Evolutionary conservation across 768 basidiomycete genomes (phyloP), one percentile per base, ranked within the genome.

Genomic region (Candolleomyces aberdarensis): DNA sequence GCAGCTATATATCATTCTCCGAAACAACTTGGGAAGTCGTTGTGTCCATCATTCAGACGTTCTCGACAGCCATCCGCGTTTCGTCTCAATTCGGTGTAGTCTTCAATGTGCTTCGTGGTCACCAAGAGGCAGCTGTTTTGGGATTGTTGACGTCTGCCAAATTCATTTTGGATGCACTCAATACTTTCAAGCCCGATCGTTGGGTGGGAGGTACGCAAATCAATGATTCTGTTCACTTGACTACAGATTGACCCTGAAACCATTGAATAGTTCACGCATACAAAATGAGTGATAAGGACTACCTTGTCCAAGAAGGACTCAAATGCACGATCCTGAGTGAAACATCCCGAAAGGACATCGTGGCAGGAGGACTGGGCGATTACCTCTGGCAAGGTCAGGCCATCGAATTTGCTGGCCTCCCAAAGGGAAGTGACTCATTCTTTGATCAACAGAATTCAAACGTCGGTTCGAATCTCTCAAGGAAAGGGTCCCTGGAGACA

Each of bases 291-390:
- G 75, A 90, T 68, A 59, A 76, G 0, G 82, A 89, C 61, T 92
- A 83, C 58, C 70, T 91, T 48, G 78, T 78, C 20, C 81, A 84
- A 71, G 79, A 87, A 67, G 91, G 91, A n/a, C 72, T 89, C 66
- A 85, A 88, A 57, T 76, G 76, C 54, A 71, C 84, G 15, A 83
- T 88, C 4, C 76, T 73, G 64, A 72, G 83, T 53, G 69, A 75
- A n/a, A 62, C 67, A 20, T 87, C 91, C 65, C 82, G 89, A 20
- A 85, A 92, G 64, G 91, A 93, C 69, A 75, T 92, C 39, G 86
- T 91, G 6, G 88, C 89, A 1, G 83, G 85, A 7, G 84, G 84
- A 41, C 75, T 92, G 57, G 74, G 77, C 65, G 76, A 76, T 32
- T 83, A 83, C 66, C 70, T 89, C 47, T 76, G 57, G 62, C 48